These are phyloP conservation scores for Colletotrichum kahawae DNA, from an alignment of 2,329 filamentous ascomycete species.

Conservation along the genomic window DNA sequence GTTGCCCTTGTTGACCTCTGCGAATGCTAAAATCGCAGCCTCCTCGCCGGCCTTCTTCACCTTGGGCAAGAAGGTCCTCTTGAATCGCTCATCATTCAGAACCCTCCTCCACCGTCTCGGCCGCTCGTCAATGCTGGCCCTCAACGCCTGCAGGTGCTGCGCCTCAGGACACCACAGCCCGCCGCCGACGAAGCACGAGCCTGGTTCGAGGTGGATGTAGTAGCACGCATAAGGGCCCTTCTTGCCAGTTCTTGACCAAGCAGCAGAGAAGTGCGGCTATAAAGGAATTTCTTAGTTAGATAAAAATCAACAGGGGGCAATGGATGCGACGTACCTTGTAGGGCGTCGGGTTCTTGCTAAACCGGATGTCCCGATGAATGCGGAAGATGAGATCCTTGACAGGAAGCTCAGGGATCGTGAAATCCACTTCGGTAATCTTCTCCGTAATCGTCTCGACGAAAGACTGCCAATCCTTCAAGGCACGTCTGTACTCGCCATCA, in stretches of 20 bases:
- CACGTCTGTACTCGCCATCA: slow-evolving; percentile 78
- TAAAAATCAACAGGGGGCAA: not conserved
- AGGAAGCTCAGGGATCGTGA: slow-evolving; percentile 85
- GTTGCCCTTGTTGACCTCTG: slow-evolving; percentile 70
- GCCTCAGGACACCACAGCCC: slow-evolving; percentile 83
- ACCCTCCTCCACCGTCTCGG: slow-evolving; percentile 73
- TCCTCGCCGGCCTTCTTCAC: slow-evolving; percentile 54
- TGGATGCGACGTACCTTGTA: slow-evolving; percentile 71
- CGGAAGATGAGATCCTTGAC: slow-evolving; percentile 86
- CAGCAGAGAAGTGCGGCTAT: slow-evolving; percentile 81
- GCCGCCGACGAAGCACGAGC: slow-evolving; percentile 75
- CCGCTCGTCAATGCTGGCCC: slow-evolving; percentile 76
- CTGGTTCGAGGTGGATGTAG: slow-evolving; percentile 83
- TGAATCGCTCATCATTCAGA: slow-evolving; percentile 65
- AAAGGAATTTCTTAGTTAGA: not conserved
- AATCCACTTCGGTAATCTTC: slow-evolving; percentile 73
- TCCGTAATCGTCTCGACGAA: slow-evolving; percentile 77
- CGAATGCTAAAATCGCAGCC: slow-evolving; percentile 72
- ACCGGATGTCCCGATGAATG: slow-evolving; percentile 86
- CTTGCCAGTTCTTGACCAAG: slow-evolving; percentile 85
- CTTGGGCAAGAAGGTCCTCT: slow-evolving; percentile 63
- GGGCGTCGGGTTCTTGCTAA: slow-evolving; percentile 82
- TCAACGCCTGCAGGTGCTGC: slow-evolving; percentile 67
- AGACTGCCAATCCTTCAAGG: slow-evolving; percentile 80
- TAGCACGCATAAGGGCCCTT: slow-evolving; percentile 90